Conservation (phyloP, 805 yeast genomes). For the Sungouiella blattae region DNA sequence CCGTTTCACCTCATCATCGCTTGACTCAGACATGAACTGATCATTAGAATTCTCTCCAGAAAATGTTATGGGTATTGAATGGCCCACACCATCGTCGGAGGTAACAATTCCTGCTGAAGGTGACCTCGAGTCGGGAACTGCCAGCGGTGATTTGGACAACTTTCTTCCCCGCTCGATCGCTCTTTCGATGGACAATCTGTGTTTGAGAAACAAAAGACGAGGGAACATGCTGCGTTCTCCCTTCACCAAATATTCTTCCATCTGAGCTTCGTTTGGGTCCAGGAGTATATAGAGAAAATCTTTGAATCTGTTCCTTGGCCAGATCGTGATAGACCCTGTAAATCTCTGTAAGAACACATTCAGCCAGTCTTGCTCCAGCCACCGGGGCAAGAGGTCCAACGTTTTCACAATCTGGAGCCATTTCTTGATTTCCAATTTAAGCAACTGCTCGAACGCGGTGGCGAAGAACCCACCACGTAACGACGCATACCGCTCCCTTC, state of each 20-base stretch:
- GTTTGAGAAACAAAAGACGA: conserved; percentile 58
- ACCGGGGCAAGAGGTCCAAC: conserved; percentile 63
- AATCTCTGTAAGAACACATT: conserved; percentile 70
- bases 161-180: conserved; percentile 53
- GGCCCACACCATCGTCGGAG: conserved; percentile 7
- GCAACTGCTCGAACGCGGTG: conserved; percentile 65
- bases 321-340: conserved; percentile 71
- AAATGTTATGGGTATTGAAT: not conserved
- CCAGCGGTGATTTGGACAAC: conserved; percentile 8
- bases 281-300: conserved; percentile 64
- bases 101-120: conserved; percentile 8
- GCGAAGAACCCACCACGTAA: conserved; percentile 77
- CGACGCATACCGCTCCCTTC: conserved; percentile 29
- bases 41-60: too few species aligned
- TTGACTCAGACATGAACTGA: conserved; percentile 11
- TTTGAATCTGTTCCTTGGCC: conserved; percentile 59
- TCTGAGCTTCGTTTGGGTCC: conserved; percentile 61
- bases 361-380: conserved; percentile 78
- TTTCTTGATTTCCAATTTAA: conserved; percentile 71
- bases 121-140: not conserved
- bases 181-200: conserved; percentile 63
- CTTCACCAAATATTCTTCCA: conserved; percentile 51
- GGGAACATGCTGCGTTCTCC: conserved; percentile 71
- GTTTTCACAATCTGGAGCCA: conserved; percentile 68
- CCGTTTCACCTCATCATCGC: conserved; percentile 3